Evolutionary conservation across 306 rosid genomes (phyloP), one percentile per base, ranked within the genome.

Genomic region (Corylus americana): DNA sequence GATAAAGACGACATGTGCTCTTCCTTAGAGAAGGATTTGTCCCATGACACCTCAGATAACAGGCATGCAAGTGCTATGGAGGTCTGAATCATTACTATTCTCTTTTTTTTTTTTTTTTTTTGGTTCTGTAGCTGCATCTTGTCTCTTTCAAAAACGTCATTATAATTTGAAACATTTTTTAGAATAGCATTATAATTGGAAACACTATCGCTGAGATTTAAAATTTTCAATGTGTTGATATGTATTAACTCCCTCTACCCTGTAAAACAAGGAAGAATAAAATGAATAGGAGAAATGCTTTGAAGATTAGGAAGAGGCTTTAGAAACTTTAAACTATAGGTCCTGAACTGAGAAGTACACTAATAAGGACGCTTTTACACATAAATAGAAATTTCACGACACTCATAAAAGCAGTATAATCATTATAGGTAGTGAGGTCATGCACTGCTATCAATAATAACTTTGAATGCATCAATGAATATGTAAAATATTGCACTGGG

Each of bases 11-110:
- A 78, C 62, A 86, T 90, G 7, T 83, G 71, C 89, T 83, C 89
- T 79, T 89, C 90, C 3, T 48, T 86, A 22, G 88, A 82, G 73
- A 88, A 88, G 87, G 89, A 86, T 82, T 74, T 83, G 81, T 88
- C 88, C 9, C 76, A 82, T 25, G 88, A 83, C 70, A 86, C 85
- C 82, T 85, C 86, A 31, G 92, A 90, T 68, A 82, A 84, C 48
- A 59, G 47, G 67, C 82, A 68, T 73, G 71, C 85, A 85, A 81
- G 84, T 77, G 75, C 80, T 74, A 83, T 78, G 82, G 92, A 88
- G 94, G 88, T 92, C 75, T 77, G 89, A 74, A 78, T 68, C 12
- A 25, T 66, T 74, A 67, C 71, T 78, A 71, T 63, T 61, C n/a
- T 31, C 17, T 14, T 17, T 62, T 42, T 29, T 47, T 57, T 49